These are phyloP conservation scores for Epichloe coenophiala DNA, from an alignment of 2,329 filamentous ascomycete genomes.

Conservation along the genomic window DNA sequence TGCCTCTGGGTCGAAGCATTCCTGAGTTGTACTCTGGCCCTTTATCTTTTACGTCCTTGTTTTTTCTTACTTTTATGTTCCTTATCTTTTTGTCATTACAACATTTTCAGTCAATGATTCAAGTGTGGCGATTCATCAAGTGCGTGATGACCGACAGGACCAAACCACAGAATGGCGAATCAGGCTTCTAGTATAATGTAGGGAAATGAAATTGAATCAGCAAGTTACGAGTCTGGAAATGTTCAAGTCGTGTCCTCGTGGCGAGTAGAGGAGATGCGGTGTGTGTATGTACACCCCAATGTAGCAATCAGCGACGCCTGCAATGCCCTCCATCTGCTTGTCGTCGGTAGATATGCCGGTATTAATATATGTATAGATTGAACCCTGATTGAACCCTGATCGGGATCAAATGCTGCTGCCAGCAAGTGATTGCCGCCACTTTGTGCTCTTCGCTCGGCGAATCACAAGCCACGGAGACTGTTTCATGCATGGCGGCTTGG, in stretches of 20 bases:
- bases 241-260: no score
- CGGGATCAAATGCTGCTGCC: no score
- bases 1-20: not conserved
- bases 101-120: not conserved
- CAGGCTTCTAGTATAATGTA: not conserved
- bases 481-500: not conserved
- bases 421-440: no score
- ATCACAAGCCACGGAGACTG: not conserved
- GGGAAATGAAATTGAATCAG: not conserved
- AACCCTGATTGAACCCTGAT: no score
- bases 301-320: no score
- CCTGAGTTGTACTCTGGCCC: not conserved
- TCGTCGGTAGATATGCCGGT: no score
- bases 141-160: not conserved
- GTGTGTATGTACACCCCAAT: no score
- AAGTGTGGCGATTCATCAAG: no score
- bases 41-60: not conserved
- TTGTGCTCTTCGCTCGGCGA: not conserved
- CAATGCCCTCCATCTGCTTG: no score
- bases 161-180: not conserved
- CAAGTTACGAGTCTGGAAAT: no score
- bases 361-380: no score
- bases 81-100: not conserved
- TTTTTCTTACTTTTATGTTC: not conserved
- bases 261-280: no score